Evolutionary conservation across 2,329 filamentous ascomycete species (phyloP), one percentile per base, ranked within the genome.

Genomic region (Coniochaeta sp.): DNA sequence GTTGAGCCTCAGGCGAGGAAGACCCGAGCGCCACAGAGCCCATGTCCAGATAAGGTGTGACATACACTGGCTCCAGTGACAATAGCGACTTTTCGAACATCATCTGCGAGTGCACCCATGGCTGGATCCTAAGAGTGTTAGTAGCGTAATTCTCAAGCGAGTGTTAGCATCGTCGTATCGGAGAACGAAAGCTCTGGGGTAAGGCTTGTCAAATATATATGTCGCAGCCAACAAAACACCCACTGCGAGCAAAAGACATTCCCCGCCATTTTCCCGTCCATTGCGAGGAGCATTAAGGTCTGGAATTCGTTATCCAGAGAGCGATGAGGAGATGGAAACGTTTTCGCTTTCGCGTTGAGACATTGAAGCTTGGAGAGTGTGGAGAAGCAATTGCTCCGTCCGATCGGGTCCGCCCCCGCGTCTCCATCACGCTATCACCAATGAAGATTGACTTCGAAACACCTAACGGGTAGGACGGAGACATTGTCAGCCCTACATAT

Each of bases 61-160:
- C 75, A 61, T 62, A 77, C 75, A 59, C 74, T 73, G 17, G 73
- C 74, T 34, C 74, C 75, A 14, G 72, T 75, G 40, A 77, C 63
- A 55, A 78, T 74, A 28, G 73, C 75, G 26, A 77, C 75, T 60
- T 59, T 61, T 34, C 59, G 50, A 19, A 55, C 52, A n/a, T 52
- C 47, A 3, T 52, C 9, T 30, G 14, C 47, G 24, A 14, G 8
- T 47, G 47, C 22, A 52, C 47, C 47, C 47, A 52, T 52, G 47
- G 47, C 24, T 47, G 42, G 19, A 10, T 24, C 19, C n/a, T n/a
- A 16, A 4, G 38, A 10, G 38, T n/a, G 19, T 24, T 47, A 4
- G 22, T 36, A 3, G 9, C 34, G 42, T 24, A 3, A 8, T 10
- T 47, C 42, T 47, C 42, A 22, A 24, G 42, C 9, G 22, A 22